Percentiles rank a stretch among this genome's conserved stretches.
Conservation (phyloP, 2,329 filamentous ascomycete species). For the Sporothrix dimorphospora region DNA sequence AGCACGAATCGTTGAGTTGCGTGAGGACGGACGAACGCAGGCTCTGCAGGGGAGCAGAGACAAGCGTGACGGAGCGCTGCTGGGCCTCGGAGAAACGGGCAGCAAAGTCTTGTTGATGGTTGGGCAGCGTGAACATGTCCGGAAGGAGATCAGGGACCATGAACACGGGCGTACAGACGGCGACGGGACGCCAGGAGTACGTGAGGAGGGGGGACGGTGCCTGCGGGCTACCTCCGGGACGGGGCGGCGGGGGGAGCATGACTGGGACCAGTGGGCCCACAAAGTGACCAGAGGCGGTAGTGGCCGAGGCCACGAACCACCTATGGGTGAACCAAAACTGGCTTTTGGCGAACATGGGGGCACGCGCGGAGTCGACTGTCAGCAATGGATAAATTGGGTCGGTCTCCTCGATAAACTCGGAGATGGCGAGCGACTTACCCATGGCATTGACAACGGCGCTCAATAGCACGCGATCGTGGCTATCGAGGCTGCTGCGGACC, state of each 20-base stretch:
- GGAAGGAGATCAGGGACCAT: neutral
- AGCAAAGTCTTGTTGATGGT: neutral
- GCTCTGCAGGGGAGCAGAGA: neutral
- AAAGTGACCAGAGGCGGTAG: neutral
- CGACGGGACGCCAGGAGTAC: conserved; percentile 4
- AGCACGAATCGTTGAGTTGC: conserved; percentile 12
- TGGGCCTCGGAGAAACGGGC: neutral
- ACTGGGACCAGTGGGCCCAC: neutral
- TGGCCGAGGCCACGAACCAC: neutral
- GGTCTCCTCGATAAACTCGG: neutral
- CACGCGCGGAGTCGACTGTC: neutral
- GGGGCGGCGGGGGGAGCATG: neutral
- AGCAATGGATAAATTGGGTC: neutral
- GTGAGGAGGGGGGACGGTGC: neutral
- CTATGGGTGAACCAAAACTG: neutral
- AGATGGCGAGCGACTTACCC: neutral
- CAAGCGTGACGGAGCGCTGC: neutral
- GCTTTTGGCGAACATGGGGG: neutral
- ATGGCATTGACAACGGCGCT: neutral
- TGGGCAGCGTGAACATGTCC: neutral
- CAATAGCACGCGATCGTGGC: neutral
- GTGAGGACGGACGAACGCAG: neutral
- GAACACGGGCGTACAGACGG: neutral
- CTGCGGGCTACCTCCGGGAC: neutral
- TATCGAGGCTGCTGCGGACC: neutral